phyloP scores from a whole-genome alignment of 805 yeast genomes.

The Saccharomycopsis oosterbeekiorum region DNA sequence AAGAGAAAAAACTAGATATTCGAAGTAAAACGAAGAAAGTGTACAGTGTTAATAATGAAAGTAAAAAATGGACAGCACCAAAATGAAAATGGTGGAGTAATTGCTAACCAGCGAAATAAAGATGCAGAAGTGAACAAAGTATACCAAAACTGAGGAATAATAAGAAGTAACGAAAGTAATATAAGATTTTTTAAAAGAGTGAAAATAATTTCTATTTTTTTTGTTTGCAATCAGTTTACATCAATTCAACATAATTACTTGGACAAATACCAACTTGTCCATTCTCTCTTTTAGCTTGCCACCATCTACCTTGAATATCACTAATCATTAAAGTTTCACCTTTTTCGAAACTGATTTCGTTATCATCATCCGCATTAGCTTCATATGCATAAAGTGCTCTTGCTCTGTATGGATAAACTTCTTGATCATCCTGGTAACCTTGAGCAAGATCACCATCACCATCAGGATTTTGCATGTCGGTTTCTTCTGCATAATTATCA shows the following conservation, averaged over 20 bases:
- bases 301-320: conserved; percentile 95
- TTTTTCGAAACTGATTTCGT: conserved; percentile 82
- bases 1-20: neutral
- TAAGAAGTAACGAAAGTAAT: neutral
- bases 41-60: neutral
- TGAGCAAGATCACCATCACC: conserved; percentile 2
- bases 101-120: neutral
- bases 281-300: conserved; percentile 86
- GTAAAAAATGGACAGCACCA: neutral
- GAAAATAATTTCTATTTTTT: neutral
- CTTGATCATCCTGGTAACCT: conserved; percentile 19
- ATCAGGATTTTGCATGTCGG: conserved; percentile 5
- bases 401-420: conserved; percentile 68
- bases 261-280: conserved; percentile 97
- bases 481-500: neutral
- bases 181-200: neutral
- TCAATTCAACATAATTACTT: conserved; percentile 78
- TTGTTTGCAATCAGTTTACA: conserved; percentile 20
- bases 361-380: conserved; percentile 87
- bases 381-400: conserved; percentile 77
- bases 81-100: neutral
- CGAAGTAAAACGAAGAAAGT: neutral
- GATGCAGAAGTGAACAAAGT: neutral
- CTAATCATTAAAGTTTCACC: conserved; percentile 89
- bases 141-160: neutral